A percentile compares a stretch with the other conserved stretches of the same genome.
phyloP scores from a whole-genome alignment of 2,329 filamentous ascomycete genomes.

The Fusarium sp. region DNA sequence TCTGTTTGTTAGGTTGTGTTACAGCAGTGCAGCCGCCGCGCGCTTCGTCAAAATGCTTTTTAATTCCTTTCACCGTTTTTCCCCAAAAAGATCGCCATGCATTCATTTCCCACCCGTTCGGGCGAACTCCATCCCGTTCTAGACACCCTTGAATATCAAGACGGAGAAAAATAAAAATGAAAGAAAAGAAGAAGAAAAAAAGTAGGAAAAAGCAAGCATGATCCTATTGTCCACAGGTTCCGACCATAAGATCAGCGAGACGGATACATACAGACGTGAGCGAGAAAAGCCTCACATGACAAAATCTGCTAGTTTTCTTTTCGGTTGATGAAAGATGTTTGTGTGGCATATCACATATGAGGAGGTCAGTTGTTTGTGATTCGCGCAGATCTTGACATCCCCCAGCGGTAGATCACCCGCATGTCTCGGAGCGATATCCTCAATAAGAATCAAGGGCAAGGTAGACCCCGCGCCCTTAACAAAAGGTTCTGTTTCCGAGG shows the following conservation, averaged over 20 bases:
- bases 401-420: constrained; percentile 26
- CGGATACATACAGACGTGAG: background rate
- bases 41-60: background rate
- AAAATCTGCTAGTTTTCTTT: background rate
- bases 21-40: constrained; percentile 2
- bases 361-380: constrained; percentile 36
- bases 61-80: background rate
- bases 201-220: constrained; percentile 1
- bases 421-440: constrained; percentile 27
- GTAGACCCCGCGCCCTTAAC: background rate
- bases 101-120: constrained; percentile 11
- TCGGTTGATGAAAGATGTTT: constrained; percentile 5
- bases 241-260: background rate
- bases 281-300: background rate
- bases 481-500: constrained; percentile 6
- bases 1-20: background rate
- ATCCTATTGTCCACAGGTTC: background rate
- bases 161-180: background rate
- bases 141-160: background rate
- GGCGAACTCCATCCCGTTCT: background rate
- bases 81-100: background rate
- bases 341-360: constrained; percentile 9
- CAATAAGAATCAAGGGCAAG: constrained; percentile 2
- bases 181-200: background rate
- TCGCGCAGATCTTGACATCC: constrained; percentile 25